Conservation (phyloP, 768 basidiomycete genomes). For the Xerocomus brunneocitrinus region DNA sequence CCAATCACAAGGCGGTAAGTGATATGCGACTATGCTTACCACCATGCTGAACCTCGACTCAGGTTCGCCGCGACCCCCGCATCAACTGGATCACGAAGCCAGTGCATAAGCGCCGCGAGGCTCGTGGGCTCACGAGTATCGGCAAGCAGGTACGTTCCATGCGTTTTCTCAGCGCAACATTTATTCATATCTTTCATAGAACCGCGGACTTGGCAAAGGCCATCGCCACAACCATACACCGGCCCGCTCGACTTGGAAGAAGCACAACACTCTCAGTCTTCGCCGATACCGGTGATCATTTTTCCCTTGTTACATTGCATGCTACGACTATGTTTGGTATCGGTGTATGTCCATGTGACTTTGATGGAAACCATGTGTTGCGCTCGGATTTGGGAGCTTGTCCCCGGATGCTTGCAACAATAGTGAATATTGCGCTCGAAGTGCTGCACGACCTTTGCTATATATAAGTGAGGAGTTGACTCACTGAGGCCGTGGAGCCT, state of each 20-base stretch:
- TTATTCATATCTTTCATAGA: conserved; percentile 42
- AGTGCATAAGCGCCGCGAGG: conserved; percentile 97
- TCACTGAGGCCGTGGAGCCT: conserved; percentile 8
- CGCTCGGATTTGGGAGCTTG: neutral
- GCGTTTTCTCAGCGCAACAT: neutral
- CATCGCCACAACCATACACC: conserved; percentile 92
- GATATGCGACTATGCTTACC: neutral
- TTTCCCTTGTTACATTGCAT: conserved; percentile 7
- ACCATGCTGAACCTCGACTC: conserved; percentile 12
- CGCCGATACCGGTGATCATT: conserved; percentile 77
- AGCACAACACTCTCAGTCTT: conserved; percentile 94
- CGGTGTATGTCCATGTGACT: conserved; percentile 15
- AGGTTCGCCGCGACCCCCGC: conserved; percentile 92
- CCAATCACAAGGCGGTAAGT: conserved; percentile 87
- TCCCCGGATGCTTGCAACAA: neutral
- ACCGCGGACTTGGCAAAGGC: conserved; percentile 96
- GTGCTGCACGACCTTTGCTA: neutral
- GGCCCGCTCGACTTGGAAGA: conserved; percentile 90
- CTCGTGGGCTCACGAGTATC: conserved; percentile 93
- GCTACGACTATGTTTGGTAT: conserved; percentile 29
- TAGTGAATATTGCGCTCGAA: neutral
- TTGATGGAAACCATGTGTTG: conserved; percentile 13
- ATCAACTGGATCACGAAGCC: conserved; percentile 99
- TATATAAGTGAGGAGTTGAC: neutral
- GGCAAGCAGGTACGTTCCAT: conserved; percentile 80